Base-by-base conservation (phyloP, 129 eudicot genomes). In the Kitagawia praeruptora region DNA sequence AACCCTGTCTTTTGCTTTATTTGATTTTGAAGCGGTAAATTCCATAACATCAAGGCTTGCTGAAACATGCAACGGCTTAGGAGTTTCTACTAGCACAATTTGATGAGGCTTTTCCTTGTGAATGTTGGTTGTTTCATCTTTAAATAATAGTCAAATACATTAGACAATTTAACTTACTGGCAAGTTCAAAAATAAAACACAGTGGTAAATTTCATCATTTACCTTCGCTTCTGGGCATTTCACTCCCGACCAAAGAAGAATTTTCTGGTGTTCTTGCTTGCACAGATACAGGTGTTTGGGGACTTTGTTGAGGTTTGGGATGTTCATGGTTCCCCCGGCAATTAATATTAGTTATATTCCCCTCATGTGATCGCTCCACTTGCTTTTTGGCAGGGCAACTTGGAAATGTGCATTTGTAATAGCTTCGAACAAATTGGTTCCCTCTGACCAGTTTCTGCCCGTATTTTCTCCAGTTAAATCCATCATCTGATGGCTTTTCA, bases 391-490 rank as follows among this genome's bases (percentile, higher is more conserved):
- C 96, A 18, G 82, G 88, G 84, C 98, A 93, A 80, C 80, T 89
- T 19, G 85, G 82, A 42, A 77, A 89, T 75, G 98, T 89, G 83
- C 98, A 93, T 85, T 84, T 93, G 88, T 93, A 93, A 91, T 93
- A 93, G 86, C 96, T 93, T 61, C 98, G 86, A 41, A 89, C 81
- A 86, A 87, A 91, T 75, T 88, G 80, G 83, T 91, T 93, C 80
- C 96, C 96, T 81, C 90, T 87, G 28, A 93, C 93, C 44, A 87
- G 80, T 80, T 93, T 93, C 86, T 93, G 98, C 40, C 98, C 98
- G 76, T 93, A 93, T 83, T 93, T 93, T 82, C 98, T 83, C 93
- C 96, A 93, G 79, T 89, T 93, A 89, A 90, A 93, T 49, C 96
- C 98, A 75, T 92, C 98, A 38, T 88, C 91, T 13, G 87, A 86